These are phyloP conservation scores for Piloderma croceum DNA, from an alignment of 768 basidiomycete genomes.

Conservation along the genomic window DNA sequence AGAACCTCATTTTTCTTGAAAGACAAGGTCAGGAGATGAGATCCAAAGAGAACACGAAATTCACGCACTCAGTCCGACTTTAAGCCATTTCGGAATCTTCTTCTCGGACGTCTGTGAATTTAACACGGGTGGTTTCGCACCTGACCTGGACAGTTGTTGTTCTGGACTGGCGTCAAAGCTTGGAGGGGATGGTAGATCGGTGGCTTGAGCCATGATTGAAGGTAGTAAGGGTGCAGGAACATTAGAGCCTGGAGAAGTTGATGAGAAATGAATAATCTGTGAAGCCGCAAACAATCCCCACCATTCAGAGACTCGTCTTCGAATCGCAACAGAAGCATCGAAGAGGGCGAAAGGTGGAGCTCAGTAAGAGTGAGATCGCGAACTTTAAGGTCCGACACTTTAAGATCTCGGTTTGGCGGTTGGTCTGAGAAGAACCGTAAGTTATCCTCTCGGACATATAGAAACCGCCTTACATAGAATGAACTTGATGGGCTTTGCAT, in stretches of 20 bases:
- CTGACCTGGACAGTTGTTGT: conserved; percentile 6
- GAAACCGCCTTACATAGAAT: conserved; percentile 56
- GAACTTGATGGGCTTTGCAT: conserved; percentile 75
- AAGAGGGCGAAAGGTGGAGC: conserved; percentile 74
- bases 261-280: background rate
- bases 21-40: background rate
- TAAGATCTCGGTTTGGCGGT: conserved; percentile 80
- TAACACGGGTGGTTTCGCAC: conserved; percentile 4
- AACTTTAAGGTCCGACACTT: conserved; percentile 70
- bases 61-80: conserved; percentile 53
- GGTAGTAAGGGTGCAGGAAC: conserved; percentile 61
- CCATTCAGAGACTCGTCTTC: conserved; percentile 68
- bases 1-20: conserved; percentile 25
- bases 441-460: background rate
- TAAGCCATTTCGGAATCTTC: conserved; percentile 80
- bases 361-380: conserved; percentile 63
- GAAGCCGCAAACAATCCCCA: conserved; percentile 25
- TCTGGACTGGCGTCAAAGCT: conserved; percentile 22
- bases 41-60: conserved; percentile 1
- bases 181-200: conserved; percentile 62
- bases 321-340: conserved; percentile 71
- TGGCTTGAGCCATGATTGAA: conserved; percentile 50
- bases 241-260: conserved; percentile 38
- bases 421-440: conserved; percentile 47
- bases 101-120: conserved; percentile 28